These are phyloP conservation scores for Claviceps pazoutovae DNA, from an alignment of 2,329 filamentous ascomycete species.

Conservation along the genomic window DNA sequence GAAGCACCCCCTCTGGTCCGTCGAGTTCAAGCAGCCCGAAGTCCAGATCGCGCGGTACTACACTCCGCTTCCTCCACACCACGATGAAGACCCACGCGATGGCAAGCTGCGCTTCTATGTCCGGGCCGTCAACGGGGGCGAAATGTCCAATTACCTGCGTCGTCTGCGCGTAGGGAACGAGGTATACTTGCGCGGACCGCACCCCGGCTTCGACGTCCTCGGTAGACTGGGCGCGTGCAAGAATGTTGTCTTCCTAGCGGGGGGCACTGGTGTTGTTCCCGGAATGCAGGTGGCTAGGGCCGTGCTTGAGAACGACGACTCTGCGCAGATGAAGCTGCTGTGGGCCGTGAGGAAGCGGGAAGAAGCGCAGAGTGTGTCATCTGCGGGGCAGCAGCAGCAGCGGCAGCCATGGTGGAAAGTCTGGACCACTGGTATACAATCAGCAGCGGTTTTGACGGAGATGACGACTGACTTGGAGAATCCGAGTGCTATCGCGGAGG, in stretches of 20 bases:
- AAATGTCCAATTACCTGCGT: conserved; percentile 74
- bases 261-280: conserved; percentile 83
- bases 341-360: conserved; percentile 61
- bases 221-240: conserved; percentile 16
- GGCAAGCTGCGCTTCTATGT: conserved; percentile 58
- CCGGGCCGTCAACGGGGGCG: conserved; percentile 62
- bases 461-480: conserved; percentile 11
- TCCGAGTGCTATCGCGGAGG: conserved; percentile 39
- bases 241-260: conserved; percentile 70
- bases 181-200: conserved; percentile 68
- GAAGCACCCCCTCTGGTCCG: conserved; percentile 59
- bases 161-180: conserved; percentile 45
- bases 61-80: conserved; percentile 60
- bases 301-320: conserved; percentile 30
- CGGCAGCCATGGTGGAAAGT: conserved; percentile 14
- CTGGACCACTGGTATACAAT: conserved; percentile 4
- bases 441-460: conserved; percentile 7
- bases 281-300: conserved; percentile 67
- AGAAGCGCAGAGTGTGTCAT: conserved; percentile 27
- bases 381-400: background rate
- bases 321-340: conserved; percentile 48
- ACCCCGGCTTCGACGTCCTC: conserved; percentile 47
- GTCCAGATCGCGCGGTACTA: conserved; percentile 86
- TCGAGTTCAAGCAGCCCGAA: conserved; percentile 89
- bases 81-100: conserved; percentile 15